These are phyloP conservation scores for Cladobotryum protrusum DNA, from an alignment of 2,329 filamentous ascomycete species.

Conservation along the genomic window DNA sequence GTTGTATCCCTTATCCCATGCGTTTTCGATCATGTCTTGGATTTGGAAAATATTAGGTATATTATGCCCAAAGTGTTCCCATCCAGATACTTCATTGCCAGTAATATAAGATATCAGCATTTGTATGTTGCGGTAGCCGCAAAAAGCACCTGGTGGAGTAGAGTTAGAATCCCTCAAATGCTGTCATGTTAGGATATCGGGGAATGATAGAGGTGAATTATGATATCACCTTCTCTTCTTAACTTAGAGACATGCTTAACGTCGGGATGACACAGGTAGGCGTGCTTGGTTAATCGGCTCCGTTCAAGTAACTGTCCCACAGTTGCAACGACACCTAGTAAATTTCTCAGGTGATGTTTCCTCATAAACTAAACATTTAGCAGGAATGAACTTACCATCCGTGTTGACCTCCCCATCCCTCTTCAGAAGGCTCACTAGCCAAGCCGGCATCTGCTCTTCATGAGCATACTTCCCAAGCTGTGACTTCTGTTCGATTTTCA, in stretches of 20 bases:
- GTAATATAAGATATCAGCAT: constrained; percentile 79
- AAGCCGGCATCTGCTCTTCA: constrained; percentile 68
- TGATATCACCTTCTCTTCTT: constrained; percentile 55
- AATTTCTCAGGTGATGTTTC: neutral
- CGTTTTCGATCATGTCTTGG: constrained; percentile 79
- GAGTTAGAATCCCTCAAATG: neutral
- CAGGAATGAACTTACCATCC: constrained; percentile 36
- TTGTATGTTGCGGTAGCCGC: constrained; percentile 92
- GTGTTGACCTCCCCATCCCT: constrained; percentile 50
- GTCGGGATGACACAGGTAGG: constrained; percentile 72
- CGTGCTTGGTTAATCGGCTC: constrained; percentile 55
- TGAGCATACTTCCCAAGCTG: constrained; percentile 68
- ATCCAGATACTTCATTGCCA: constrained; percentile 48
- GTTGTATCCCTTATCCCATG: constrained; percentile 85
- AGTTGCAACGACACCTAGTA: constrained; percentile 52
- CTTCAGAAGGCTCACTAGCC: constrained; percentile 57
- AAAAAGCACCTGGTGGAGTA: constrained; percentile 64
- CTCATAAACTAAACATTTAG: neutral
- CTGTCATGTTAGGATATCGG: neutral
- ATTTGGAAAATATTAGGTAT: constrained; percentile 75
- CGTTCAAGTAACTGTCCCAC: constrained; percentile 58
- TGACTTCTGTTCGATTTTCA: constrained; percentile 35
- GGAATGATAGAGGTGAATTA: neutral
- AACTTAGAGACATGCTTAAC: constrained; percentile 79
- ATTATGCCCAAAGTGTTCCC: constrained; percentile 51